Percentiles rank a stretch among this genome's conserved stretches.
phyloP scores from a whole-genome alignment of 495 filamentous ascomycete genomes.

The Aspergillus kassunensis region DNA sequence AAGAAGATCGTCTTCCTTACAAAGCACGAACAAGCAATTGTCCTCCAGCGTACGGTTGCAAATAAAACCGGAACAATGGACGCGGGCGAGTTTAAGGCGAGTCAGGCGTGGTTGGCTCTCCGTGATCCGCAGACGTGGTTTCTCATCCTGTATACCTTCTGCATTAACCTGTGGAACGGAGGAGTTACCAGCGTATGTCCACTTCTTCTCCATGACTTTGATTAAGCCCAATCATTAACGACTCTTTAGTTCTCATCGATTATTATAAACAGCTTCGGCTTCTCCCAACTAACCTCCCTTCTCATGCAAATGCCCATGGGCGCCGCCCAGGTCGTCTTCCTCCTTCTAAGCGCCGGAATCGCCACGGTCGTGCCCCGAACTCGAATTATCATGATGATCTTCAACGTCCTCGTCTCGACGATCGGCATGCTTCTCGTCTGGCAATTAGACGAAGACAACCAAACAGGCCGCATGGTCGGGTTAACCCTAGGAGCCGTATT shows the following conservation, averaged over 20 bases:
- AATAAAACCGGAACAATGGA: background rate
- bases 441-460: background rate
- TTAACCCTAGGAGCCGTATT: background rate
- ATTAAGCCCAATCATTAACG: background rate
- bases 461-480: background rate
- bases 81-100: background rate
- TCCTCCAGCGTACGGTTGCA: background rate
- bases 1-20: background rate
- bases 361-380: background rate
- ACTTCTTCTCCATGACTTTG: background rate
- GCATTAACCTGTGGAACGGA: background rate
- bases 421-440: conserved; percentile 4
- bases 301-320: conserved; percentile 5
- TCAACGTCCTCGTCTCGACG: background rate
- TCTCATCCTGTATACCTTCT: conserved; percentile 1
- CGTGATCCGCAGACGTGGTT: conserved; percentile 8
- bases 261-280: conserved; percentile 5
- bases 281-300: background rate
- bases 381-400: conserved; percentile 1
- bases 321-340: conserved; percentile 2
- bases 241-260: background rate
- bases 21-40: background rate
- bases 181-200: background rate
- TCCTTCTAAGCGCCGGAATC: background rate
- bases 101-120: background rate